Conservation (phyloP, 768 basidiomycete genomes). For the Boletellus sp. region DNA sequence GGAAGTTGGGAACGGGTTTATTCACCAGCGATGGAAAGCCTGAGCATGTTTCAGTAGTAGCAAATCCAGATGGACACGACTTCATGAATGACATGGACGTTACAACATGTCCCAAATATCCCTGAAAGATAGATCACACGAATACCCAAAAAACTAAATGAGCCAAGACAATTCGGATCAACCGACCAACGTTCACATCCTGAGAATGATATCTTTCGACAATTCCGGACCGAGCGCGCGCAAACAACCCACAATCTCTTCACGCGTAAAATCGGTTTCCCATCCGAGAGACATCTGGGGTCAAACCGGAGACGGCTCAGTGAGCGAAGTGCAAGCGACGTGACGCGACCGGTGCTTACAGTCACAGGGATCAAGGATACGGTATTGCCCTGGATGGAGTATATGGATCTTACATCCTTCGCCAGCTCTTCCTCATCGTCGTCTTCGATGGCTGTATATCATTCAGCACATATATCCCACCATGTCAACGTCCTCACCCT, state of each 20-base stretch:
- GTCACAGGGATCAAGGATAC: conserved; percentile 25
- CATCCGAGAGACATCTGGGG: conserved; percentile 26
- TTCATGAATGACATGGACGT: too few species aligned
- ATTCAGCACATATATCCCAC: conserved; percentile 1
- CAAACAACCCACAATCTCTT: conserved; percentile 41
- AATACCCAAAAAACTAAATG: too few species aligned
- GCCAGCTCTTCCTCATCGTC: conserved; percentile 21
- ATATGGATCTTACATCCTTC: conserved; percentile 17
- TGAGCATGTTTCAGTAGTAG: too few species aligned
- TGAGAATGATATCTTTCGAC: conserved; percentile 40
- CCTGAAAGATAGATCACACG: too few species aligned
- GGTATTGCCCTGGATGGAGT: conserved; percentile 18
- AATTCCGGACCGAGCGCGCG: conserved; percentile 42
- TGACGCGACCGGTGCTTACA: conserved; percentile 14
- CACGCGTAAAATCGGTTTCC: conserved; percentile 27
- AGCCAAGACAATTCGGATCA: too few species aligned
- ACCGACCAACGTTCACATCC: conserved; percentile 9
- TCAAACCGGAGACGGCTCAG: conserved; percentile 4
- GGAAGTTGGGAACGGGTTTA: conserved; percentile 17
- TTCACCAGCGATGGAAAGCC: conserved; percentile 18
- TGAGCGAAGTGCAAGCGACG: not conserved
- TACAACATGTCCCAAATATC: too few species aligned
- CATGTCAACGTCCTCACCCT: conserved; percentile 17
- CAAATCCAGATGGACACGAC: too few species aligned
- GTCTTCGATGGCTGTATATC: conserved; percentile 11